Evolutionary conservation across 1,284 basidiomycete genomes (phyloP), one percentile per base, ranked within the genome.

Genomic region (Termitomyces sp.): DNA sequence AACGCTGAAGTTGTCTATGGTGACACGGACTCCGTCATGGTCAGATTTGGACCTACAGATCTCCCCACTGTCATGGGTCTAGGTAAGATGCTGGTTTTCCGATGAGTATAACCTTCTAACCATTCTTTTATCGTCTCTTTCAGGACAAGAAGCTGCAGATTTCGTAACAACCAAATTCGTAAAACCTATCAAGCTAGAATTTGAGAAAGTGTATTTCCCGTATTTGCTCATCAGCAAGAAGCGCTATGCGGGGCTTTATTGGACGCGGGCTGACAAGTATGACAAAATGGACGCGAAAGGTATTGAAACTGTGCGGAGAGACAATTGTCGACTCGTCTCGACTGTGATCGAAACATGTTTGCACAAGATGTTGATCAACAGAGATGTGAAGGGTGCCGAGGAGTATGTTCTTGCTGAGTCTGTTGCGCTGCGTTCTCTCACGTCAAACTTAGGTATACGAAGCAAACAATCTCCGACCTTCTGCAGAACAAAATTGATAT

Each of bases 261-360:
- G 95, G 95, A 97, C 94, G 1, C 85, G 83, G 58, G 75, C 86
- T 6, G 93, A 97, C 42, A 95, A 93, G 68, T 94, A 91, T 61
- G 95, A 98, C 69, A 97, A 97, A 74, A 97, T 97, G 95, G 94
- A 98, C 63, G 88, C 95, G 1, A 98, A 98, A 71, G 94, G 94
- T 62, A 97, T 98, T 55, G 94, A 98, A 93, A 97, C 94, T 46
- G 94, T 97, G 47, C 87, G 95, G 59, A 81, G 94, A 68, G 94
- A 98, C 65, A 97, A 98, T 64, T 98, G 95, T 68, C 86, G 93
- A 19, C 79, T 97, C 7, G 94, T 97, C 13, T 93, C 91, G 3
- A 96, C 93, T 1, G 93, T 97, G 57, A 97, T 98, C 56, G 91
- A 95, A 68, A 98, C 95, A 0, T 97, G 95, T 64, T 73, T 97